A percentile compares a stretch with the other conserved stretches of the same genome.
Evolutionary conservation across 495 filamentous ascomycete genomes (phyloP).

Genomic region (Annulohypoxylon stygium): DNA sequence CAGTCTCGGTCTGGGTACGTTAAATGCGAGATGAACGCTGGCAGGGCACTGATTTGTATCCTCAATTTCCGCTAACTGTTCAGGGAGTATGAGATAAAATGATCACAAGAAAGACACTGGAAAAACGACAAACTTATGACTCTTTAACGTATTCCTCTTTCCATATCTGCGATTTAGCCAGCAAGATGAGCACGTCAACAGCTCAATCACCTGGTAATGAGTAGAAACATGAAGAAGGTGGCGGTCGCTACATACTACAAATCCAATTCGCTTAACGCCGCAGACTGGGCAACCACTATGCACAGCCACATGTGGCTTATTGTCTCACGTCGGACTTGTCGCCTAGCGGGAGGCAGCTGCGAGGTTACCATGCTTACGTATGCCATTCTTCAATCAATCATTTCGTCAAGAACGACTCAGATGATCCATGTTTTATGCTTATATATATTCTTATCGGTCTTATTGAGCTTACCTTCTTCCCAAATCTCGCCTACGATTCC

Average conservation of each 20-base stretch:
- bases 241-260: constrained; percentile 7
- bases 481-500: background rate
- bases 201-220: constrained; percentile 13
- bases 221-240: constrained; percentile 42
- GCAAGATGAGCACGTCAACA: constrained; percentile 53
- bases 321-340: background rate
- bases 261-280: background rate
- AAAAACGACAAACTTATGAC: background rate
- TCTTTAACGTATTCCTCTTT: constrained; percentile 17
- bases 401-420: background rate
- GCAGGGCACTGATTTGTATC: background rate
- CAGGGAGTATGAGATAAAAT: background rate
- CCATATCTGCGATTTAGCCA: constrained; percentile 45
- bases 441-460: background rate
- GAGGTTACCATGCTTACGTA: constrained; percentile 10
- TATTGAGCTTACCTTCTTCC: background rate
- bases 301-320: constrained; percentile 34
- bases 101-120: background rate
- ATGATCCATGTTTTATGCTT: background rate
- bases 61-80: background rate
- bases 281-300: background rate
- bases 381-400: background rate
- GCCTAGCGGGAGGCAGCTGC: background rate
- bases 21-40: constrained; percentile 2
- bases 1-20: background rate